Conservation (phyloP, 306 rosid genomes). For the Quercus glauca region DNA sequence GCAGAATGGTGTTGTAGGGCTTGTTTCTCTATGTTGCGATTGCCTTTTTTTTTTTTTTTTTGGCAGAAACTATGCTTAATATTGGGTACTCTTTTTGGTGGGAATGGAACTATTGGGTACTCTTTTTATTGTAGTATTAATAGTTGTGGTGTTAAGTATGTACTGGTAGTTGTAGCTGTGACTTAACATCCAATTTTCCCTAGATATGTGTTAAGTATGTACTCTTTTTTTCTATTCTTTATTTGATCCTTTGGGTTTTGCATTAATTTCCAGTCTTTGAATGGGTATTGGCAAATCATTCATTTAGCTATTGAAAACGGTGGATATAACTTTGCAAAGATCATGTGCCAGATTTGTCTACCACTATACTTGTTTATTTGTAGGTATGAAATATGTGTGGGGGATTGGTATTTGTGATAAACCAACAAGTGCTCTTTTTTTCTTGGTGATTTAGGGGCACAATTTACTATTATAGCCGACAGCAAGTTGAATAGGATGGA, state of each 20-base stretch:
- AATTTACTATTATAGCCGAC: not conserved
- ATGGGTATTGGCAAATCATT: slow-evolving; percentile 19
- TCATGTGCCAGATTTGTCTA: slow-evolving; percentile 18
- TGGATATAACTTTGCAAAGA: not conserved
- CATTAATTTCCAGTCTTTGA: not conserved
- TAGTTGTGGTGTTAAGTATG: not conserved
- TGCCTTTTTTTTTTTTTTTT: no score
- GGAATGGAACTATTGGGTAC: not conserved
- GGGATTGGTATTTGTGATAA: not conserved
- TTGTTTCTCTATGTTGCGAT: not conserved
- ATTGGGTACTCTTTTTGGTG: not conserved
- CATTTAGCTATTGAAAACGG: slow-evolving; percentile 1
- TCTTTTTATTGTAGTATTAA: not conserved
- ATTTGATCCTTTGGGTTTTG: not conserved
- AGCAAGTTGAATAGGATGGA: not conserved
- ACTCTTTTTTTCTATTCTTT: no score
- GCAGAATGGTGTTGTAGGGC: not conserved
- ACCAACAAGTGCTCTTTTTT: not conserved
- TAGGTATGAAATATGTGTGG: not conserved
- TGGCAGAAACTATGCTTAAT: not conserved
- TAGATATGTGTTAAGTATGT: not conserved
- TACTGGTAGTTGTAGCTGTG: slow-evolving; percentile 6
- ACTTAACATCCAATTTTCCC: slow-evolving; percentile 10
- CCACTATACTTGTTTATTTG: not conserved
- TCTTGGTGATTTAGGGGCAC: not conserved